Evolutionary conservation across 1,139 yeast species (phyloP), one percentile per base, ranked within the genome.

Genomic region (Candida frijolesensis): DNA sequence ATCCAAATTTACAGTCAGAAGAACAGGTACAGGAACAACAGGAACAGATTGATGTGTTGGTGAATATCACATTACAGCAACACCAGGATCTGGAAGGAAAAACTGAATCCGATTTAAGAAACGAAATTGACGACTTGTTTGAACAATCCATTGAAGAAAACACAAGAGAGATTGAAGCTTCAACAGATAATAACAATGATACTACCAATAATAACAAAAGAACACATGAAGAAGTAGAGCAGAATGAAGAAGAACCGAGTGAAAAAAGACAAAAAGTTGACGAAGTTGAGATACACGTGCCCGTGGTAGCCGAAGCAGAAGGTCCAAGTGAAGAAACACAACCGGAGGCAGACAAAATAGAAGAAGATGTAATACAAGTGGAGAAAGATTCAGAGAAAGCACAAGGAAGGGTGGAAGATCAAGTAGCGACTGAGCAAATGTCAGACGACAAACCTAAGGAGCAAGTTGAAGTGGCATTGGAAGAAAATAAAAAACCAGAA

Each of bases 71-170:
- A 22, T 32, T 38, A 8, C 41, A 42, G 8, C 35, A 44, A 34
- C 22, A 43, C 10, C 43, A 46, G 7, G 22, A 35, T 27, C 16
- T 32, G n/a, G 41, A 43, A 30, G 32, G 41, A 19, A 43, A 37
- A 40, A 16, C 14, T 10, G 41, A 38, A 30, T 11, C 30, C n/a
- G 29, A 15, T 18, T 35, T 39, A 15, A n/a, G 40, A 32, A 19
- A 51, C 14, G 50, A 51, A 37, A 47, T 51, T 16, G 51, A 50
- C 30, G 43, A 41, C 19, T 25, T 53, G 14, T 51, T 51, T 42
- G 49, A 47, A 7, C 49, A 39, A 18, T 39, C 54, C 3, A 35
- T 42, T 14, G 37, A 39, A 14, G 45, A 34, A 15, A 25, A 12
- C 8, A n/a, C 29, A 9, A 38, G 33, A 42, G 35, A 40, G 11